phyloP scores from a whole-genome alignment of 768 basidiomycete species.

The Antrodiella citrinella region DNA sequence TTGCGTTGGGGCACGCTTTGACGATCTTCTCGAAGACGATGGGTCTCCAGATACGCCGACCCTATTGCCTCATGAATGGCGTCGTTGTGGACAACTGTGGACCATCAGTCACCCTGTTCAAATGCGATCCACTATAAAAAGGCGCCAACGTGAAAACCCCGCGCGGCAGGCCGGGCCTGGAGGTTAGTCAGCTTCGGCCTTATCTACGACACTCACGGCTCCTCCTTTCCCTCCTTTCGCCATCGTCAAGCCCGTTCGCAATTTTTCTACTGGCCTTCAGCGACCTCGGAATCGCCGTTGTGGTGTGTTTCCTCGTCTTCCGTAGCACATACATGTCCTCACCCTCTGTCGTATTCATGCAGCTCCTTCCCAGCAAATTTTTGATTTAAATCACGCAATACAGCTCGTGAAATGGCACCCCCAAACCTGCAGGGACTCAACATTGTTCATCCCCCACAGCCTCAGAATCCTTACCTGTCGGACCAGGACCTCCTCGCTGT shows the following conservation, averaged over 20 bases:
- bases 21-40: not conserved
- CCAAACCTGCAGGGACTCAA: conserved; percentile 73
- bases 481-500: conserved; percentile 55
- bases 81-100: not conserved
- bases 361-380: not conserved
- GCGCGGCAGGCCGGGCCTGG: not conserved
- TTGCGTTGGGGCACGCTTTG: not conserved
- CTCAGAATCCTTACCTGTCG: conserved; percentile 27
- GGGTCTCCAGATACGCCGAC: not conserved
- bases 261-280: not conserved
- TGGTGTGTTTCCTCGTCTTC: not conserved
- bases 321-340: not conserved
- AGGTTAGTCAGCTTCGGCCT: not conserved
- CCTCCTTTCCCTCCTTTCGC: not conserved
- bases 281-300: not conserved
- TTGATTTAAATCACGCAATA: conserved; percentile 13
- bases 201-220: not conserved
- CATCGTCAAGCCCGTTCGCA: not conserved
- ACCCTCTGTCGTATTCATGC: not conserved
- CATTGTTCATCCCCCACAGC: conserved; percentile 51
- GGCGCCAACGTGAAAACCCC: not conserved
- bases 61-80: not conserved
- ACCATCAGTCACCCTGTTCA: not conserved
- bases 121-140: not conserved
- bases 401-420: conserved; percentile 39